These are phyloP conservation scores for Globisporangium parvum DNA, from an alignment of 352 stramenopile genomes.

Conservation along the genomic window DNA sequence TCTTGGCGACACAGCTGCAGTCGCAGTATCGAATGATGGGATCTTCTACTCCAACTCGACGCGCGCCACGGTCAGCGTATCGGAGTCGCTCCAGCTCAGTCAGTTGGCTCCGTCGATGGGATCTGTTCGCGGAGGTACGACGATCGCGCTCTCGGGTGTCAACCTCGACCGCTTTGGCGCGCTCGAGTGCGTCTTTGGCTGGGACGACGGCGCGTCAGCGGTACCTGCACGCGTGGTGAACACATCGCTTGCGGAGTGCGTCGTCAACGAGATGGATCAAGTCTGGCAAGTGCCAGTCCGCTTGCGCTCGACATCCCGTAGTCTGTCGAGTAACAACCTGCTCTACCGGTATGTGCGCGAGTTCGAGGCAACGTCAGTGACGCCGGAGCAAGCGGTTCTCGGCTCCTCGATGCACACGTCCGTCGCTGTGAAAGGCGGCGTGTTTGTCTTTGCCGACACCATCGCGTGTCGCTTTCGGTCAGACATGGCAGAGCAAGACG, in stretches of 20 bases:
- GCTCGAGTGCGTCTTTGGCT: slow-evolving; percentile 35
- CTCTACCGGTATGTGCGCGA: slow-evolving; percentile 29
- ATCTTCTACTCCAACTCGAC: slow-evolving; percentile 19
- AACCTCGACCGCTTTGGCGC: slow-evolving; percentile 10
- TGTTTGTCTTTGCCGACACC: slow-evolving; percentile 18
- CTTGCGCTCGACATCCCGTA: slow-evolving; percentile 16
- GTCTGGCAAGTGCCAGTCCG: slow-evolving; percentile 24
- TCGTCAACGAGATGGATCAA: slow-evolving; percentile 14
- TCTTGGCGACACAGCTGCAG: slow-evolving; percentile 9
- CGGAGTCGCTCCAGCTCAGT: slow-evolving; percentile 10
- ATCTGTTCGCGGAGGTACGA: slow-evolving; percentile 12
- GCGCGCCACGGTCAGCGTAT: slow-evolving; percentile 2
- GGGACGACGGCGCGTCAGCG: slow-evolving; percentile 15
- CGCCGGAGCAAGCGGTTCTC: slow-evolving; percentile 17
- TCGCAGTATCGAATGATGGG: slow-evolving; percentile 33
- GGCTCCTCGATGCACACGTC: neutral
- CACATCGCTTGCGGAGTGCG: slow-evolving; percentile 20
- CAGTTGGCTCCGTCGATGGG: slow-evolving; percentile 22
- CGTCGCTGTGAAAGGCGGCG: slow-evolving; percentile 19
- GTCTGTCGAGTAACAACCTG: slow-evolving; percentile 28
- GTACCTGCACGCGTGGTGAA: slow-evolving; percentile 18
- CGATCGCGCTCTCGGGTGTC: slow-evolving; percentile 17
- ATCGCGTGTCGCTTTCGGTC: slow-evolving; percentile 17
- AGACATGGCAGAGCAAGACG: neutral
- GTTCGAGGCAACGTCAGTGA: slow-evolving; percentile 15